Base-by-base conservation (phyloP, 352 stramenopile genomes). In the Thraustotheca clavata region DNA sequence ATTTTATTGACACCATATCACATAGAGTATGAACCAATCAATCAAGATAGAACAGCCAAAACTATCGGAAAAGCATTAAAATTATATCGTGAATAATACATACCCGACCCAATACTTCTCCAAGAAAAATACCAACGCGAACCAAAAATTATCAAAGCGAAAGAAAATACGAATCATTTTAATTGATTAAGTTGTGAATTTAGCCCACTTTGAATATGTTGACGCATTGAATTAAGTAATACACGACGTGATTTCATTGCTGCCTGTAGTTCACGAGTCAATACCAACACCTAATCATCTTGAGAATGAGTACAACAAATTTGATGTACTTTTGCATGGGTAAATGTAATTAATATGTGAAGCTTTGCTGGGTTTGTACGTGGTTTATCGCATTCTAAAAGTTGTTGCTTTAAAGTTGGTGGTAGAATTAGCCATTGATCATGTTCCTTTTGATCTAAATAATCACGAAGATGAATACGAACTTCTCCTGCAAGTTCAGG, bases 371-470 rank as follows among this genome's bases (percentile, higher is more conserved):
- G 62, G n/a, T 70, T 65, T 0, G 59, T 31, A 2, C 79, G 76
- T 12, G 68, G 59, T 0, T 46, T 46, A 46, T 71, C 75, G 3
- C 20, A 40, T 61, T 90, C 81, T 1, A 87, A 41, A 4, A 83
- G 59, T 59, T 87, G 77, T 60, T 90, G 81, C 0, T 73, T 69
- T 16, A 90, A 60, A 27, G 81, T 90, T 32, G 73, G 77, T 33
- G 73, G 77, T 35, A 90, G 54, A 0, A 76, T 43, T 38, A 80
- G 59, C 79, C 81, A 87, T n/a, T 77, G 65, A 11, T 75, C 69
- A 63, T 87, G 75, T 4, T 81, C 62, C 40, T 80, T 82, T 57
- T 90, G 81, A 43, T 88, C 75, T 49, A 88, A 48, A 0, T 87
- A 71, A 20, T 68, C 67, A 2, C 77, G 77, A 16, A 90, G 72